Evolutionary conservation across 768 basidiomycete species (phyloP).

Genomic region (Kwoniella europaea): DNA sequence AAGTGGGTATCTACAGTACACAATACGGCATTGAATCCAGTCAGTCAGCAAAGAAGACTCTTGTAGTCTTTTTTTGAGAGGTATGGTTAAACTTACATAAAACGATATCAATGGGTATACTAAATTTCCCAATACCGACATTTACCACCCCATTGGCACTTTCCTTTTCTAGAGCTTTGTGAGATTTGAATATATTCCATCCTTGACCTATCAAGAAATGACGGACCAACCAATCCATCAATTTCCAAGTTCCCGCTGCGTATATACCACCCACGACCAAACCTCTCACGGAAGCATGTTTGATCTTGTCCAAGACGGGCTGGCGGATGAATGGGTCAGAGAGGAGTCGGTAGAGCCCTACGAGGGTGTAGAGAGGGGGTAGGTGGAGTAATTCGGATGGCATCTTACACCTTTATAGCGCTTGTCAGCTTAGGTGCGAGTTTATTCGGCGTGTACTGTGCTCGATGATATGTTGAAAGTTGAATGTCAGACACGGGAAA

Average conservation of each 20-base stretch:
- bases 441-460: no score
- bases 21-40: background rate
- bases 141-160: slow-evolving; percentile 28
- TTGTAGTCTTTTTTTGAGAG: background rate
- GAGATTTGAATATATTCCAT: slow-evolving; percentile 32
- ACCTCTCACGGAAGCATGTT: slow-evolving; percentile 75
- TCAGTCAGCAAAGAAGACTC: background rate
- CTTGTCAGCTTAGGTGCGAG: background rate
- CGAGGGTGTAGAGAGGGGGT: slow-evolving; percentile 80
- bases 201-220: slow-evolving; percentile 43
- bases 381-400: slow-evolving; percentile 66
- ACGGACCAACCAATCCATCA: slow-evolving; percentile 63
- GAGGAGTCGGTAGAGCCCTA: slow-evolving; percentile 80
- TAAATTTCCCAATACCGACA: slow-evolving; percentile 30
- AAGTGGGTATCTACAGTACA: slow-evolving; percentile 69
- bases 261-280: slow-evolving; percentile 68
- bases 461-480: no score
- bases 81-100: slow-evolving; percentile 37
- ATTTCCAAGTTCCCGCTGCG: slow-evolving; percentile 71
- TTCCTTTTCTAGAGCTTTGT: slow-evolving; percentile 28
- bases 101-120: slow-evolving; percentile 39
- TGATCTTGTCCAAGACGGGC: slow-evolving; percentile 82
- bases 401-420: slow-evolving; percentile 34
- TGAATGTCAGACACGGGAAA: background rate
- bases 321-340: slow-evolving; percentile 72